A percentile compares a stretch with the other conserved stretches of the same genome.
These are phyloP conservation scores for Cercospora janseana DNA, from an alignment of 2,329 filamentous ascomycete species.

Conservation along the genomic window DNA sequence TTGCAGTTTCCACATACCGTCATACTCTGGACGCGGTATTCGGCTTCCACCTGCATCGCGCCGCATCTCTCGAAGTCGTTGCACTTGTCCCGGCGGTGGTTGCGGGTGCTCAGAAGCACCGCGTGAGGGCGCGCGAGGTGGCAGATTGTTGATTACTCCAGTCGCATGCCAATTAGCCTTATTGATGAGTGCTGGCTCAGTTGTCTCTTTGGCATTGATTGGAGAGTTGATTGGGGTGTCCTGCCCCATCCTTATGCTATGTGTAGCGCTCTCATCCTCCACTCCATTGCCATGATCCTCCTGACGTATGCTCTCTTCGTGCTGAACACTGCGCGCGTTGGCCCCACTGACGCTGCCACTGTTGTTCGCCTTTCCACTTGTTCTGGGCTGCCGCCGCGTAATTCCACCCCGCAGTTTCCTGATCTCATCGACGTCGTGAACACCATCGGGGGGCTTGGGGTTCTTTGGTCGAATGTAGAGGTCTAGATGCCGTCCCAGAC, in stretches of 20 bases:
- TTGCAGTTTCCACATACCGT: slow-evolving; percentile 47
- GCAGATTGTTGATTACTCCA: slow-evolving; percentile 73
- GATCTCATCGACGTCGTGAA: slow-evolving; percentile 90
- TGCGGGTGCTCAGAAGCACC: slow-evolving; percentile 21
- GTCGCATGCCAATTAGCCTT: slow-evolving; percentile 71
- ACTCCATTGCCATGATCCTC: slow-evolving; percentile 2
- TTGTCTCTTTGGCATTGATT: slow-evolving; percentile 18
- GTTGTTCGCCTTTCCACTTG: slow-evolving; percentile 28
- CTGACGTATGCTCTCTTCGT: slow-evolving; percentile 8
- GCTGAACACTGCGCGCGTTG: slow-evolving; percentile 9
- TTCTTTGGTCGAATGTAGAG: slow-evolving; percentile 93
- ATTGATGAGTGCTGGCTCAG: slow-evolving; percentile 47
- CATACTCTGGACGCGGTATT: slow-evolving; percentile 52
- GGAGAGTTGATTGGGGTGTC: slow-evolving; percentile 28
- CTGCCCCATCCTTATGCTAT: not conserved
- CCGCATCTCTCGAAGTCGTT: slow-evolving; percentile 34
- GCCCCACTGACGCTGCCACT: slow-evolving; percentile 15
- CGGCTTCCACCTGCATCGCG: slow-evolving; percentile 28
- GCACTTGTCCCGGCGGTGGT: slow-evolving; percentile 28
- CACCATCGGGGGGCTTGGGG: slow-evolving; percentile 78
- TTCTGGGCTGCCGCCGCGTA: slow-evolving; percentile 78
- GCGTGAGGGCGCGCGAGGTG: slow-evolving; percentile 38
- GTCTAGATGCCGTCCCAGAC: slow-evolving; percentile 87
- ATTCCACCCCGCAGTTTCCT: slow-evolving; percentile 78
- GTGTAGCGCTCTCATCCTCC: not conserved